phyloP scores from a whole-genome alignment of 129 eudicot species.

The Chrysanthemum lavandulifolium region DNA sequence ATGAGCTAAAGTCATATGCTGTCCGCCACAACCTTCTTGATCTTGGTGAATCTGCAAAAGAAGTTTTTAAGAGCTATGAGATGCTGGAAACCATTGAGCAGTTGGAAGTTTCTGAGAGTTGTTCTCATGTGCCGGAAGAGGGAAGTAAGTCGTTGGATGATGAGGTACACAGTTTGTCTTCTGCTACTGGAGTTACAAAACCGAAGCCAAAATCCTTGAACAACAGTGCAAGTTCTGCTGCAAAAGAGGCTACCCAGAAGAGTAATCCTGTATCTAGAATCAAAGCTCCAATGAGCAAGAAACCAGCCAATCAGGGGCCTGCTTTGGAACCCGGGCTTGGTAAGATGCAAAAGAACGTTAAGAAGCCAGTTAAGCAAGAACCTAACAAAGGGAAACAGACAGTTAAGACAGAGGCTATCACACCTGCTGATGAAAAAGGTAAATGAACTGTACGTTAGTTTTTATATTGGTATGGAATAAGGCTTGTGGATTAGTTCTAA shows the following conservation, averaged over 20 bases:
- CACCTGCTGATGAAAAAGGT: slow-evolving; percentile 54
- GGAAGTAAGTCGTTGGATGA: slow-evolving; percentile 22
- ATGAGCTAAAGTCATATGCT: slow-evolving; percentile 68
- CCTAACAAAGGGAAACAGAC: slow-evolving; percentile 33
- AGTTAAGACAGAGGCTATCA: slow-evolving; percentile 45
- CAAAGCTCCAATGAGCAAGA: slow-evolving; percentile 42
- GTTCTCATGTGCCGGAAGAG: slow-evolving; percentile 54
- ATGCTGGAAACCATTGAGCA: slow-evolving; percentile 60
- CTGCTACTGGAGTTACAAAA: slow-evolving; percentile 42
- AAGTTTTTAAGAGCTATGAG: slow-evolving; percentile 54
- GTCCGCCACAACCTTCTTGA: slow-evolving; percentile 57
- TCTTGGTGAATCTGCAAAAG: slow-evolving; percentile 55
- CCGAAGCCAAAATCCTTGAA: slow-evolving; percentile 46
- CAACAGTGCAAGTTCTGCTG: slow-evolving; percentile 35
- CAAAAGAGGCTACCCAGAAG: slow-evolving; percentile 39
- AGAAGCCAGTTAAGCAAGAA: slow-evolving; percentile 44
- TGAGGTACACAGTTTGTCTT: slow-evolving; percentile 51
- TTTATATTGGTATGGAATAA: neutral
- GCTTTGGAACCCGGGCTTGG: slow-evolving; percentile 24
- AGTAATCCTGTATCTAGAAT: slow-evolving; percentile 26
- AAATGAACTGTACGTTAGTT: neutral
- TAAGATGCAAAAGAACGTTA: slow-evolving; percentile 42
- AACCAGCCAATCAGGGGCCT: slow-evolving; percentile 21
- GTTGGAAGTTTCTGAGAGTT: slow-evolving; percentile 58
- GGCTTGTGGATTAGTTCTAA: neutral